phyloP scores from a whole-genome alignment of 2,329 filamentous ascomycete genomes.

The Pseudogymnoascus verrucosus region DNA sequence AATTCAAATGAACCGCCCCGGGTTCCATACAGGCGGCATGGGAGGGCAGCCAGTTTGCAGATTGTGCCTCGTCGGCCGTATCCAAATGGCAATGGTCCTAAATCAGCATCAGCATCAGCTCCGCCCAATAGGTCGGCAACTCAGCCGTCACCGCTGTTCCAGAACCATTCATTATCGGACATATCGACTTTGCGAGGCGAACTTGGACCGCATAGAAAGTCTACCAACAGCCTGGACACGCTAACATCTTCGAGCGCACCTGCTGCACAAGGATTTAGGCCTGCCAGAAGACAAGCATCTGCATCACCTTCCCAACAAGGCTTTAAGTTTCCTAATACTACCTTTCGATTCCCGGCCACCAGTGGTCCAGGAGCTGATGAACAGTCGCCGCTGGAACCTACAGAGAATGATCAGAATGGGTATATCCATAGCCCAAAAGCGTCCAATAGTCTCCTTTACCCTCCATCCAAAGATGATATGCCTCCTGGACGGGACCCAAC shows the following conservation, averaged over 20 bases:
- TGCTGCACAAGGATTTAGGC: conserved; percentile 29
- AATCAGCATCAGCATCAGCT: conserved; percentile 29
- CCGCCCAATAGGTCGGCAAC: conserved; percentile 27
- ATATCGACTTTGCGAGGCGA: conserved; percentile 1
- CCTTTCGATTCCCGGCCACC: conserved; percentile 18
- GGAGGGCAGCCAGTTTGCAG: conserved; percentile 73
- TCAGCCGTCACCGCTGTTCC: conserved; percentile 29
- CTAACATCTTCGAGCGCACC: conserved; percentile 21
- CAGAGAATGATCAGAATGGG: background rate
- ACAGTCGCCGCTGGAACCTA: conserved; percentile 19
- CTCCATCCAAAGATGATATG: conserved; percentile 27
- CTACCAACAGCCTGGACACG: background rate
- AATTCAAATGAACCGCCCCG: conserved; percentile 34
- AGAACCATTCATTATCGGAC: conserved; percentile 7
- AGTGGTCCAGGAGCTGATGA: conserved; percentile 23
- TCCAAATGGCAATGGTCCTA: conserved; percentile 31
- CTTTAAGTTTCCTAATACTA: conserved; percentile 47
- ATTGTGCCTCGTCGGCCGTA: conserved; percentile 48
- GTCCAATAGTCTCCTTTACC: conserved; percentile 16
- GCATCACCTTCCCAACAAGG: conserved; percentile 31
- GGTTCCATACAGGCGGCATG: conserved; percentile 57
- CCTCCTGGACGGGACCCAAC: conserved; percentile 49
- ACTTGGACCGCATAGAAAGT: conserved; percentile 1
- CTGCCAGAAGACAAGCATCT: conserved; percentile 27
- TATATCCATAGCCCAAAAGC: background rate